Evolutionary conservation across 2,329 filamentous ascomycete genomes (phyloP), one percentile per base, ranked within the genome.

Genomic region (Colletotrichum sp.): DNA sequence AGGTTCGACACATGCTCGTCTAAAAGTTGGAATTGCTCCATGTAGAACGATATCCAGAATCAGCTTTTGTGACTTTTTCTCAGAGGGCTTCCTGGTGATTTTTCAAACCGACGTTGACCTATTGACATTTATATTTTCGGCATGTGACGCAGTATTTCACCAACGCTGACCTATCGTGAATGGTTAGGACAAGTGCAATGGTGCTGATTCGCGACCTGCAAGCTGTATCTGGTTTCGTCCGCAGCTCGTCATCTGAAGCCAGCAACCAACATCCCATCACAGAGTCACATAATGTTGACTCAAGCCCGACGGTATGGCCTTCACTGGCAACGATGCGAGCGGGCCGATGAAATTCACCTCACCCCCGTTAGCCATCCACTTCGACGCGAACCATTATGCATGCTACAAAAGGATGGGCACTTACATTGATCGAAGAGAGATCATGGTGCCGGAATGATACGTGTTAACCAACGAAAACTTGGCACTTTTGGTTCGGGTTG

Each of bases 11-110:
- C 7, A 6, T 78, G 64, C 14, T 77, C 74, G 16, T 75, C 64
- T 12, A 78, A 57, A 14, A 64, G 32, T 63, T 74, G 67, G 14
- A 78, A 74, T 12, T 61, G 26, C 21, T 78, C 76, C 75, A 77
- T 78, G 48, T 60, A 28, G 12, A 66, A 66, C 10, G 16, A n/a
- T 52, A 21, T 21, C 10, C n/a, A 4, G n/a, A 24, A 52, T 52
- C n/a, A 13, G 43, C 3, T 4, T 21, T n/a, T 52, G 10, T 21
- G n/a, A 24, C 43, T 13, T 52, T 21, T 24, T 7, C n/a, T 52
- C 16, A 21, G 18, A 48, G 43, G 43, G 12, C n/a, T 12, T 52
- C 43, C 6, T 52, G n/a, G 12, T 52, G n/a, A 13, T 21, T 52
- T 52, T 13, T n/a, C 43, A 52, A 21, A 12, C n/a, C 43, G 43